Evolutionary conservation across 805 yeast species (phyloP).

Genomic region (Yarrowia sp.): DNA sequence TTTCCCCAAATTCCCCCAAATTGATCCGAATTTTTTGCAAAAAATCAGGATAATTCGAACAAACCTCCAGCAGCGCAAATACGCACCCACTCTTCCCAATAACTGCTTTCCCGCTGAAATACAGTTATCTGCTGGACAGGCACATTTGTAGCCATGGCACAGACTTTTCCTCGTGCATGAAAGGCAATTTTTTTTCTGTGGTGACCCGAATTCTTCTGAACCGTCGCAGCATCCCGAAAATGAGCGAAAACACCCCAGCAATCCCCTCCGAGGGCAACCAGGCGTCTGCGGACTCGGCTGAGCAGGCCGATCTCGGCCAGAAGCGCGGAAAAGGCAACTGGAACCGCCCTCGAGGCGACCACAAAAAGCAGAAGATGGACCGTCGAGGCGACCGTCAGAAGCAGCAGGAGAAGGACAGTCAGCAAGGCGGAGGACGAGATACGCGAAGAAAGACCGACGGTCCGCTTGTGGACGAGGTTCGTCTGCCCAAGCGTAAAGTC

Average conservation of each 20-base stretch:
- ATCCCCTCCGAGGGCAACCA: neutral
- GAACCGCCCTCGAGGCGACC: constrained; percentile 13
- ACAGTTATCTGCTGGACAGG: too few species aligned
- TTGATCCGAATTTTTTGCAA: too few species aligned
- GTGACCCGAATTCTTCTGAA: too few species aligned
- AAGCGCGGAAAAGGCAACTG: constrained; percentile 24
- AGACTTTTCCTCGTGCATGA: neutral
- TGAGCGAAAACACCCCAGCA: neutral
- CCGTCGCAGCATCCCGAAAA: too few species aligned
- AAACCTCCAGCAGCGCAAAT: too few species aligned
- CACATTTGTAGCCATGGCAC: too few species aligned
- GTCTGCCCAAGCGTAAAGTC: constrained; percentile 71
- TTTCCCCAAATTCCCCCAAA: too few species aligned
- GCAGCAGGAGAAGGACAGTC: constrained; percentile 5
- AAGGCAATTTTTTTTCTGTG: constrained; percentile 11
- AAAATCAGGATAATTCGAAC: too few species aligned
- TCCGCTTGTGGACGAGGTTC: constrained; percentile 29
- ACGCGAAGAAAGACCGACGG: constrained; percentile 18
- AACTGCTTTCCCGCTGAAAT: too few species aligned
- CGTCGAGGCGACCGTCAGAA: neutral
- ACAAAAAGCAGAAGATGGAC: constrained; percentile 17
- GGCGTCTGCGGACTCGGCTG: neutral
- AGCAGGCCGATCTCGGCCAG: constrained; percentile 8
- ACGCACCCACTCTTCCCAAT: too few species aligned
- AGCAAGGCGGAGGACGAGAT: constrained; percentile 11